Evolutionary conservation across 2,329 filamentous ascomycete genomes (phyloP).

Genomic region (Colletotrichum nymphaeae): DNA sequence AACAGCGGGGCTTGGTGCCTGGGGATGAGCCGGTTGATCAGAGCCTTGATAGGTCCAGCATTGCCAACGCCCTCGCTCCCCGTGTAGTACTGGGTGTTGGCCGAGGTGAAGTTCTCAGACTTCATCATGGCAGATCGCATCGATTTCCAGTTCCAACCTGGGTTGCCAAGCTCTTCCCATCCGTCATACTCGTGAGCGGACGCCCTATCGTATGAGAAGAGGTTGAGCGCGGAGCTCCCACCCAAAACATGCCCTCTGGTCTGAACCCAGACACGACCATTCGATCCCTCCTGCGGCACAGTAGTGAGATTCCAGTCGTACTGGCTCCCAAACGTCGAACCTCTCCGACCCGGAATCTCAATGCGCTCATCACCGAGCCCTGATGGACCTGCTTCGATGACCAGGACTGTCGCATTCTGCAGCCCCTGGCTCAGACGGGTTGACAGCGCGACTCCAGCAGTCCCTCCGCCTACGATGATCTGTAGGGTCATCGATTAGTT

Average conservation of each 20-base stretch:
- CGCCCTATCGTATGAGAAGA: conserved; percentile 48
- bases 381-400: conserved; percentile 45
- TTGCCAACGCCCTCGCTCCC: conserved; percentile 36
- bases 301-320: conserved; percentile 55
- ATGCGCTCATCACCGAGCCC: conserved; percentile 39
- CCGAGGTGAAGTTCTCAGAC: conserved; percentile 42
- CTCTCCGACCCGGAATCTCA: conserved; percentile 42
- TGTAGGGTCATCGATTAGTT: background rate
- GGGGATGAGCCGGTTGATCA: conserved; percentile 54
- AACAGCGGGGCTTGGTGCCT: conserved; percentile 55
- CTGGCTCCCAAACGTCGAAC: conserved; percentile 36
- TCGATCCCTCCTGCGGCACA: conserved; percentile 49
- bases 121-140: conserved; percentile 48
- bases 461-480: conserved; percentile 36
- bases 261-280: conserved; percentile 49
- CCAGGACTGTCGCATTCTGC: conserved; percentile 38
- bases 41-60: conserved; percentile 40
- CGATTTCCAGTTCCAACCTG: conserved; percentile 48
- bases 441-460: conserved; percentile 25
- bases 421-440: conserved; percentile 38
- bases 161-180: conserved; percentile 47
- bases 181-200: conserved; percentile 44
- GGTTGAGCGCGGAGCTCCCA: conserved; percentile 57
- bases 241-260: conserved; percentile 58
- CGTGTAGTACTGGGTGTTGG: conserved; percentile 26